Percentiles rank a stretch among this genome's conserved stretches.
phyloP scores from a whole-genome alignment of 352 stramenopile species.

The Phytophthora ohioensis region DNA sequence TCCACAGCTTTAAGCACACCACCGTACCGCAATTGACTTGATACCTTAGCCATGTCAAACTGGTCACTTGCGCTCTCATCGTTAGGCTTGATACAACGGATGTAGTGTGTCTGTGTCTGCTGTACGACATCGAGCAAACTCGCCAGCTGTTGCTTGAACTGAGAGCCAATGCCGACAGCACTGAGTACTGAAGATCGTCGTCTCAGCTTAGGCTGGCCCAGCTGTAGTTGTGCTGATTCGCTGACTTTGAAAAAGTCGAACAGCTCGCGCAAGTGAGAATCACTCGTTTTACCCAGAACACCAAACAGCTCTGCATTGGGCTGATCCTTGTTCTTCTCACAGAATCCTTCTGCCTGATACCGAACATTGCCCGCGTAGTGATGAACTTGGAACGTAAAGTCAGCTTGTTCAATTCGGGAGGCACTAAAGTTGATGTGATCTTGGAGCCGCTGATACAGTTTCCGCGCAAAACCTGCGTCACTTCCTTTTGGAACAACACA shows the following conservation, averaged over 20 bases:
- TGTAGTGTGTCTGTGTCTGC: slow-evolving; percentile 97
- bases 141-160: slow-evolving; percentile 95
- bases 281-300: slow-evolving; percentile 72
- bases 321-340: slow-evolving; percentile 91
- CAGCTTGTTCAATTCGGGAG: slow-evolving; percentile 71
- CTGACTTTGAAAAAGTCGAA: slow-evolving; percentile 81
- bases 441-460: slow-evolving; percentile 77
- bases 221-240: slow-evolving; percentile 46
- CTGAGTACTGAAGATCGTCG: slow-evolving; percentile 77
- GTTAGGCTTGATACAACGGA: slow-evolving; percentile 99
- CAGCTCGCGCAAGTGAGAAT: slow-evolving; percentile 58
- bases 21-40: slow-evolving; percentile 82
- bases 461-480: slow-evolving; percentile 76
- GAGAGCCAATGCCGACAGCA: slow-evolving; percentile 84
- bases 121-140: slow-evolving; percentile 94
- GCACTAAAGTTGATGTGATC: slow-evolving; percentile 68
- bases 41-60: slow-evolving; percentile 90
- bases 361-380: slow-evolving; percentile 85
- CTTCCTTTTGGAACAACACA: slow-evolving; percentile 83
- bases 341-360: slow-evolving; percentile 83
- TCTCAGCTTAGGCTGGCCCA: slow-evolving; percentile 53
- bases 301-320: slow-evolving; percentile 79
- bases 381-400: slow-evolving; percentile 79
- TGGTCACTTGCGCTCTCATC: slow-evolving; percentile 89
- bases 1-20: slow-evolving; percentile 87